These are phyloP conservation scores for Amphibolis antarctica DNA, from an alignment of 106 monocot species.

Conservation along the genomic window DNA sequence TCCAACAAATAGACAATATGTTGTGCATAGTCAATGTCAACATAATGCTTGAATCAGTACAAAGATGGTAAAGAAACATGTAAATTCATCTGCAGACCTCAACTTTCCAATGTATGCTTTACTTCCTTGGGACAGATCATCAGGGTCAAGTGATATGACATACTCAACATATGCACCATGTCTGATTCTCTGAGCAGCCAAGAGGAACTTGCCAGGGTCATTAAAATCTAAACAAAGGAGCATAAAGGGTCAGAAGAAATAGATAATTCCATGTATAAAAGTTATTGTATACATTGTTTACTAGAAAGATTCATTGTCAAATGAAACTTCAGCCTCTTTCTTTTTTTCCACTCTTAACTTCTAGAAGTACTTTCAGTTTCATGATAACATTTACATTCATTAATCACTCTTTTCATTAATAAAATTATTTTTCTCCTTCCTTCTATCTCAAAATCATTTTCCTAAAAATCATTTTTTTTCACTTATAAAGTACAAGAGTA, in stretches of 20 bases:
- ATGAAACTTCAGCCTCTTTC: too few relatives aligned
- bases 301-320: too few relatives aligned
- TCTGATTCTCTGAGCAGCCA: conserved; percentile 64
- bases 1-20: background rate
- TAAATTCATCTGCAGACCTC: conserved; percentile 24
- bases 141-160: conserved; percentile 64
- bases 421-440: too few relatives aligned
- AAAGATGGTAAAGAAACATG: background rate
- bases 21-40: background rate
- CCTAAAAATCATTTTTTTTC: too few relatives aligned
- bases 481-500: too few relatives aligned
- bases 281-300: too few relatives aligned
- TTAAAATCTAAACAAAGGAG: conserved; percentile 24
- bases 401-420: too few relatives aligned
- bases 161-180: conserved; percentile 56
- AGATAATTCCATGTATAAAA: background rate
- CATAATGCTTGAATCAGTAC: background rate
- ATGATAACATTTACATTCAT: too few relatives aligned
- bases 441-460: too few relatives aligned
- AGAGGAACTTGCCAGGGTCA: conserved; percentile 76
- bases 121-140: conserved; percentile 66
- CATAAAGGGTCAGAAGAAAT: background rate
- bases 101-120: conserved; percentile 65
- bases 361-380: too few relatives aligned
- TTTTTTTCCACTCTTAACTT: too few relatives aligned